Evolutionary conservation across 495 filamentous ascomycete genomes (phyloP).

Genomic region (Penicillium psychrofluorescens): DNA sequence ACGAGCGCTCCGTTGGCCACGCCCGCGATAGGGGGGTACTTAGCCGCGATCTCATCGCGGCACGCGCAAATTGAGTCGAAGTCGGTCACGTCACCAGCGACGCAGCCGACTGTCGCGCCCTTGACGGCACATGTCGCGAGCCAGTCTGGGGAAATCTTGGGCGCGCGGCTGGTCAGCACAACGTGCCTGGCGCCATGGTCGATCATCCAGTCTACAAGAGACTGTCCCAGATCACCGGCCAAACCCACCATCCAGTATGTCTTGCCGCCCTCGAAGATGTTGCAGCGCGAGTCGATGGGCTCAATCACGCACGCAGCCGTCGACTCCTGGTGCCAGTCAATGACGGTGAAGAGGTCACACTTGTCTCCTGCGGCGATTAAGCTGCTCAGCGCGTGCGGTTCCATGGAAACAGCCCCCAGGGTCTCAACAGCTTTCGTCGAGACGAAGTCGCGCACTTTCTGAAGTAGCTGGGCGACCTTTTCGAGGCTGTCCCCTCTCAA

Average conservation of each 20-base stretch:
- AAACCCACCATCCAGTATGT: slow-evolving; percentile 54
- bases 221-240: slow-evolving; percentile 50
- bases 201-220: slow-evolving; percentile 50
- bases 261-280: slow-evolving; percentile 22
- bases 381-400: too few species aligned
- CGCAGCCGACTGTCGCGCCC: slow-evolving; percentile 11
- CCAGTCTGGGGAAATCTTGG: slow-evolving; percentile 43
- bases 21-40: slow-evolving; percentile 46
- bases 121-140: slow-evolving; percentile 21
- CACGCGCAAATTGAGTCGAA: slow-evolving; percentile 30
- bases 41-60: slow-evolving; percentile 17
- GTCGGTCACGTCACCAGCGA: slow-evolving; percentile 13
- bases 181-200: slow-evolving; percentile 46
- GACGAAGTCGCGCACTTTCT: too few species aligned
- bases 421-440: too few species aligned
- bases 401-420: too few species aligned
- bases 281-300: slow-evolving; percentile 7
- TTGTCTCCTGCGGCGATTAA: too few species aligned
- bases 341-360: neutral
- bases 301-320: slow-evolving; percentile 3
- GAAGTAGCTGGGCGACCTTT: too few species aligned
- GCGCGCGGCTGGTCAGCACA: slow-evolving; percentile 49
- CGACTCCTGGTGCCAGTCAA: slow-evolving; percentile 9
- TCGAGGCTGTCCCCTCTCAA: too few species aligned
- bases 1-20: slow-evolving; percentile 42